Evolutionary conservation across 2,329 filamentous ascomycete genomes (phyloP).

Genomic region (Piedraia hortae): DNA sequence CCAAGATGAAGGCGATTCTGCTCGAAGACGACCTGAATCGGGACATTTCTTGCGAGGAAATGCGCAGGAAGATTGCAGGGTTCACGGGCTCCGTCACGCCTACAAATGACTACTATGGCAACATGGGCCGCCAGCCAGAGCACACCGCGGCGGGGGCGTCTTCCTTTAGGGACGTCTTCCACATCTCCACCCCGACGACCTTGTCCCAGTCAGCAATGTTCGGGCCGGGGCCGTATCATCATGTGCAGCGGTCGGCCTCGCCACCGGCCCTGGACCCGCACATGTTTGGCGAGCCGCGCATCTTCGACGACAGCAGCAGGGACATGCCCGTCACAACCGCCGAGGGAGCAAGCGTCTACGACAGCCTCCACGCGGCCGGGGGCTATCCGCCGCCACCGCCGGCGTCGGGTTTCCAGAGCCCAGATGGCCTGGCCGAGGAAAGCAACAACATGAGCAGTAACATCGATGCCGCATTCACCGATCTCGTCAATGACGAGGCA

Average conservation of each 20-base stretch:
- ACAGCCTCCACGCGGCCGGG: conserved; percentile 1
- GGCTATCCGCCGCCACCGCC: conserved; percentile 2
- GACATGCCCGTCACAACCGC: conserved; percentile 3
- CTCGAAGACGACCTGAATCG: conserved; percentile 3
- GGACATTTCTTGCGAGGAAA: conserved; percentile 4
- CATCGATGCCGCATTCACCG: conserved; percentile 13
- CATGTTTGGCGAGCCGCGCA: conserved; percentile 6
- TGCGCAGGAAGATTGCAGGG: conserved; percentile 3
- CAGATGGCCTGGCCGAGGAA: conserved; percentile 10
- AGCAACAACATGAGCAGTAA: conserved; percentile 7
- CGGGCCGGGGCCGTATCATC: conserved; percentile 1
- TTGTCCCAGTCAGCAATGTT: conserved; percentile 3
- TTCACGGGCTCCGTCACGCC: conserved; percentile 3
- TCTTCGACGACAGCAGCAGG: conserved; percentile 8
- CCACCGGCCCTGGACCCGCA: conserved; percentile 7
- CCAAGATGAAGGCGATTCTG: conserved; percentile 6
- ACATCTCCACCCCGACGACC: conserved; percentile 7
- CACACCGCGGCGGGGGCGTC: conserved; percentile 3
- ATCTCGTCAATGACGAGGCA: conserved; percentile 11
- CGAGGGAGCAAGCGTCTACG: conserved; percentile 1
- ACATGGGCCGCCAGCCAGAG: conserved; percentile 2
- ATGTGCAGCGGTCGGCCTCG: background rate
- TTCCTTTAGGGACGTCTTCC: conserved; percentile 7
- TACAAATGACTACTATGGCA: conserved; percentile 6
- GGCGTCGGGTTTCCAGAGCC: conserved; percentile 8